Evolutionary conservation across 306 rosid genomes (phyloP).

Genomic region (Lupinus albus): DNA sequence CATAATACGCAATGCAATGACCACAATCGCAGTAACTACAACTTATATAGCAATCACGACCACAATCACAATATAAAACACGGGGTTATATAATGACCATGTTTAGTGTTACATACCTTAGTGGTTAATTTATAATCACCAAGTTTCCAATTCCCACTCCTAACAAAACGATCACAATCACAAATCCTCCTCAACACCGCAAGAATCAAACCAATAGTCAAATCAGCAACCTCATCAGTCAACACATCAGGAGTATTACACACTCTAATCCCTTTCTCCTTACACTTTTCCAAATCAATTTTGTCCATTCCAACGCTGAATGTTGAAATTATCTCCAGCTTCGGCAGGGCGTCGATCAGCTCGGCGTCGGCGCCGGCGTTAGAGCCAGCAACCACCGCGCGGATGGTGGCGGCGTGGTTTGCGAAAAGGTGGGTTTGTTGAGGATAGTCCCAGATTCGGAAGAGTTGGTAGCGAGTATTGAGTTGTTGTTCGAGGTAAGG

Average conservation of each 20-base stretch:
- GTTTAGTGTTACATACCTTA: too few species aligned
- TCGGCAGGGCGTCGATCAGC: slow-evolving; percentile 62
- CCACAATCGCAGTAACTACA: too few species aligned
- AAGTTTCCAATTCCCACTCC: slow-evolving; percentile 67
- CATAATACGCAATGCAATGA: too few species aligned
- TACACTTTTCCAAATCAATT: slow-evolving; percentile 61
- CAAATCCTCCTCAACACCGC: slow-evolving; percentile 64
- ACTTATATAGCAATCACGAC: too few species aligned
- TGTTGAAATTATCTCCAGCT: slow-evolving; percentile 71
- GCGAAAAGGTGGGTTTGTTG: slow-evolving; percentile 42
- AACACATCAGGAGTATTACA: slow-evolving; percentile 81
- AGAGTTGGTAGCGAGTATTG: slow-evolving; percentile 67
- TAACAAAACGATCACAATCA: slow-evolving; percentile 66
- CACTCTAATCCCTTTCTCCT: slow-evolving; percentile 71
- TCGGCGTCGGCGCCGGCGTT: slow-evolving; percentile 55
- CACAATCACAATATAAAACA: too few species aligned
- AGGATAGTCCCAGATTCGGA: slow-evolving; percentile 53
- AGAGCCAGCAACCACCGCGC: slow-evolving; percentile 60
- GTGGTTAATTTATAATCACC: slow-evolving; percentile 71
- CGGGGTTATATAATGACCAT: too few species aligned
- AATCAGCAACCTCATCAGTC: slow-evolving; percentile 82
- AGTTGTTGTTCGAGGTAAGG: slow-evolving; percentile 72
- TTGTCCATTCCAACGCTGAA: slow-evolving; percentile 78
- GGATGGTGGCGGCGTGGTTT: slow-evolving; percentile 55
- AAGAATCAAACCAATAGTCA: slow-evolving; percentile 62